Evolutionary conservation across 306 rosid genomes (phyloP).

Genomic region (Acacia melanoxylon): DNA sequence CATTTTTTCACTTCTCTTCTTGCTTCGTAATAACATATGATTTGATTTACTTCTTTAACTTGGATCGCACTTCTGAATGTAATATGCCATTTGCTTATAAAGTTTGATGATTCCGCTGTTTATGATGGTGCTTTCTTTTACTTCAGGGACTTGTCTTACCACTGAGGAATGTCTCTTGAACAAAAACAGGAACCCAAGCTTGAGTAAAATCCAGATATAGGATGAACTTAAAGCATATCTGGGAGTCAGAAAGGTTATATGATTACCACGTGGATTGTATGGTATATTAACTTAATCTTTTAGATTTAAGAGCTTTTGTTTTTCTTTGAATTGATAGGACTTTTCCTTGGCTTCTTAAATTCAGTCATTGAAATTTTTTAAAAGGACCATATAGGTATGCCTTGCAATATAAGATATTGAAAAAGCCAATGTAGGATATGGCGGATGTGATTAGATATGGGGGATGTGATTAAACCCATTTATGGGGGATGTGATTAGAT

Average conservation of each 20-base stretch:
- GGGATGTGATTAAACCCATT: too few relatives aligned
- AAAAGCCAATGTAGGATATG: background rate
- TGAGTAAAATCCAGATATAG: conserved; percentile 77
- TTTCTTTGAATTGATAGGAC: conserved; percentile 8
- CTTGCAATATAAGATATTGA: background rate
- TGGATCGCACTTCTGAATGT: background rate
- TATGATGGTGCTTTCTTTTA: conserved; percentile 13
- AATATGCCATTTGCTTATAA: conserved; percentile 10
- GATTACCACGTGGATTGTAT: conserved; percentile 88
- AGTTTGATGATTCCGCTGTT: conserved; percentile 21
- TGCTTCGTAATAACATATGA: background rate
- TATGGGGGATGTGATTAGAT: too few relatives aligned
- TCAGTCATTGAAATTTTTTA: background rate
- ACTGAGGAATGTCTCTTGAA: conserved; percentile 96
- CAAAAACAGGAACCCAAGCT: conserved; percentile 81
- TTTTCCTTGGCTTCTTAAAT: conserved; percentile 23
- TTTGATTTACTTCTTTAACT: background rate
- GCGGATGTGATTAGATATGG: too few relatives aligned
- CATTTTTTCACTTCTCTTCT: too few relatives aligned
- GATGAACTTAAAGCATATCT: conserved; percentile 79
- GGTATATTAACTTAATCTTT: conserved; percentile 49
- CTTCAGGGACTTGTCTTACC: conserved; percentile 90
- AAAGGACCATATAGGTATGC: background rate
- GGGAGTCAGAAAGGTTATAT: conserved; percentile 77
- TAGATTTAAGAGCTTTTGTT: conserved; percentile 9